A percentile compares a stretch with the other conserved stretches of the same genome.
Conservation (phyloP, 2,329 filamentous ascomycete species). For the Didymella keratinophila region DNA sequence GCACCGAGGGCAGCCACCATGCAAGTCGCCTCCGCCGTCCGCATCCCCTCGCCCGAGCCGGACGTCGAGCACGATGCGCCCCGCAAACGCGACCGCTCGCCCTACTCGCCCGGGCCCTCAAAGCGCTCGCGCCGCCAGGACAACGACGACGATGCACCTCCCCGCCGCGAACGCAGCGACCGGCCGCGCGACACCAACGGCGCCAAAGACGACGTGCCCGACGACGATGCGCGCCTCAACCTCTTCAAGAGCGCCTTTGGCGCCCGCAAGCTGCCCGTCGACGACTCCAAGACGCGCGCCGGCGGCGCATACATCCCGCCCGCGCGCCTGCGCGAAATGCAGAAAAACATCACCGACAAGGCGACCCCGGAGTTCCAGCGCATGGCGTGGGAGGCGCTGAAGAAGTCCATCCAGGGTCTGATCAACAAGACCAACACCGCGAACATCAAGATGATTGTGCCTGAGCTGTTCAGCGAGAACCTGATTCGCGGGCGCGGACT, state of each 20-base stretch:
- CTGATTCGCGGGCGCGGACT: conserved; percentile 87
- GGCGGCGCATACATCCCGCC: conserved; percentile 97
- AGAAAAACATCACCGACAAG: conserved; percentile 97
- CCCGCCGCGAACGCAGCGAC: conserved; percentile 72
- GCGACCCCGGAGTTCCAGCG: conserved; percentile 96
- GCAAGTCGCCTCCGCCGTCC: conserved; percentile 59
- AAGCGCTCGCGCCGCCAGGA: conserved; percentile 48
- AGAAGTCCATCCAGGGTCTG: conserved; percentile 97
- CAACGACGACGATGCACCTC: conserved; percentile 38
- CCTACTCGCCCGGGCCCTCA: conserved; percentile 43
- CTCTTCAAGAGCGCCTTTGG: conserved; percentile 49
- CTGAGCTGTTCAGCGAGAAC: conserved; percentile 95
- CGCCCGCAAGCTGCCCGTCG: conserved; percentile 87
- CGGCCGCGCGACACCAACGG: conserved; percentile 53
- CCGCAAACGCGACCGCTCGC: conserved; percentile 65
- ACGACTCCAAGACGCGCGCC: conserved; percentile 85
- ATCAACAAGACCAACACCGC: conserved; percentile 99
- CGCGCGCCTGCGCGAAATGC: conserved; percentile 85
- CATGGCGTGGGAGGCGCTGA: conserved; percentile 98
- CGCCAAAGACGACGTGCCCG: conserved; percentile 28
- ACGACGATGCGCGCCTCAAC: conserved; percentile 47
- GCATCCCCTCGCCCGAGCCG: conserved; percentile 62
- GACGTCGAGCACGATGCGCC: conserved; percentile 57
- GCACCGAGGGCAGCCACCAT: conserved; percentile 28
- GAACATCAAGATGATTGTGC: conserved; percentile 97